phyloP scores from a whole-genome alignment of 2,329 filamentous ascomycete genomes.

The Celoporthe dispersa region DNA sequence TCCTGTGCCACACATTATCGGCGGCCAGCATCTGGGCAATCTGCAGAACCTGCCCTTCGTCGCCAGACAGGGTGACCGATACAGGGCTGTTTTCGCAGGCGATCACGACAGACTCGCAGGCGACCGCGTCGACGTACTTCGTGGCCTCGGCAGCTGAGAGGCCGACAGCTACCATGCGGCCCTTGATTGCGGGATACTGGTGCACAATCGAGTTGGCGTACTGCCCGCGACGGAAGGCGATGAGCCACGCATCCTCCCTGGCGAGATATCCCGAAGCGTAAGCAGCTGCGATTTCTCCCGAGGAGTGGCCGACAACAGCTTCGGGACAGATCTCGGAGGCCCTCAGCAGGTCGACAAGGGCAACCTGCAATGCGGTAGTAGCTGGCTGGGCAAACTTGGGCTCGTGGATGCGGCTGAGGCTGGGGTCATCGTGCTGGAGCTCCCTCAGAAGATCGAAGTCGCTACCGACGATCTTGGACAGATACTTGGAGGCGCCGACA shows the following conservation, averaged over 20 bases:
- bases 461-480: slow-evolving; percentile 32
- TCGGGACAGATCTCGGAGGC: slow-evolving; percentile 19
- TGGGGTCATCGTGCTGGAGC: slow-evolving; percentile 16
- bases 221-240: slow-evolving; percentile 48
- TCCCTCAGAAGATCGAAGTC: slow-evolving; percentile 35
- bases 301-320: slow-evolving; percentile 50
- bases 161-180: slow-evolving; percentile 49
- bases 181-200: slow-evolving; percentile 38
- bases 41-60: slow-evolving; percentile 37
- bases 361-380: slow-evolving; percentile 29
- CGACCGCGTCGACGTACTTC: slow-evolving; percentile 35
- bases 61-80: slow-evolving; percentile 51
- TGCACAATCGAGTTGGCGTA: slow-evolving; percentile 38
- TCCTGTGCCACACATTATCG: slow-evolving; percentile 40
- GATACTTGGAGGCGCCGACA: slow-evolving; percentile 36
- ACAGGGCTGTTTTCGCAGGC: slow-evolving; percentile 51
- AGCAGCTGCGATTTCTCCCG: slow-evolving; percentile 52
- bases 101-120: slow-evolving; percentile 37
- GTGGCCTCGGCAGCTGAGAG: slow-evolving; percentile 38
- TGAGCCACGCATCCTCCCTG: slow-evolving; percentile 44
- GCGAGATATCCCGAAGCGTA: slow-evolving; percentile 45
- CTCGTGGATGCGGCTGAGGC: slow-evolving; percentile 22
- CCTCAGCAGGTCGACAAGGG: slow-evolving; percentile 35
- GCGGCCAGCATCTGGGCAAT: slow-evolving; percentile 40
- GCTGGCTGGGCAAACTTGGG: slow-evolving; percentile 28